Evolutionary conservation across 148 eudicot species (phyloP).

Genomic region (Rhododendron williamsianum): DNA sequence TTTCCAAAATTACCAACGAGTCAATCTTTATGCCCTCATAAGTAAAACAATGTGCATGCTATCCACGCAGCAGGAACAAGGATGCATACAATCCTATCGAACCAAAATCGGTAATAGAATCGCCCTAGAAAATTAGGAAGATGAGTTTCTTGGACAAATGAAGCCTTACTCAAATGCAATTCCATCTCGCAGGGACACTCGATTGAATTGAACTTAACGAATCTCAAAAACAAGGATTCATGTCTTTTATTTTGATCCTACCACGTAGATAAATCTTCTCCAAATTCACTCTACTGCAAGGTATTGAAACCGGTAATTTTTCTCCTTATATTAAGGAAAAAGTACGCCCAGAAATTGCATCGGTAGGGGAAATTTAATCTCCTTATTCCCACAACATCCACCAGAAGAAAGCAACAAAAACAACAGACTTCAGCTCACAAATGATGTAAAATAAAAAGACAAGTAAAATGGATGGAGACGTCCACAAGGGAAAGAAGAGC

Average conservation of each 20-base stretch:
- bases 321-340: too few species aligned
- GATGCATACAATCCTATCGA: background rate
- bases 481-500: slow-evolving; percentile 30
- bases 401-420: slow-evolving; percentile 15
- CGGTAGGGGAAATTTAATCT: background rate
- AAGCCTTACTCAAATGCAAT: background rate
- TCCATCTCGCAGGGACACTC: background rate
- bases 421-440: background rate
- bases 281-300: background rate
- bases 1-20: background rate
- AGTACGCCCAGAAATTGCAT: too few species aligned
- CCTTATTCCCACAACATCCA: slow-evolving; percentile 24
- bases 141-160: background rate
- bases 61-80: background rate
- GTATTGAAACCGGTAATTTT: background rate
- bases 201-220: background rate
- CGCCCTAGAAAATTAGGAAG: background rate
- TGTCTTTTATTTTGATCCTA: background rate
- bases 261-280: background rate
- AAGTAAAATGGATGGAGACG: slow-evolving; percentile 16
- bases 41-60: background rate
- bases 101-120: background rate
- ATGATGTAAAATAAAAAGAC: background rate
- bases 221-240: background rate
- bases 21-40: background rate